Base-by-base conservation (phyloP, 2,329 filamentous ascomycete genomes). In the Ascocoryne sarcoides region DNA sequence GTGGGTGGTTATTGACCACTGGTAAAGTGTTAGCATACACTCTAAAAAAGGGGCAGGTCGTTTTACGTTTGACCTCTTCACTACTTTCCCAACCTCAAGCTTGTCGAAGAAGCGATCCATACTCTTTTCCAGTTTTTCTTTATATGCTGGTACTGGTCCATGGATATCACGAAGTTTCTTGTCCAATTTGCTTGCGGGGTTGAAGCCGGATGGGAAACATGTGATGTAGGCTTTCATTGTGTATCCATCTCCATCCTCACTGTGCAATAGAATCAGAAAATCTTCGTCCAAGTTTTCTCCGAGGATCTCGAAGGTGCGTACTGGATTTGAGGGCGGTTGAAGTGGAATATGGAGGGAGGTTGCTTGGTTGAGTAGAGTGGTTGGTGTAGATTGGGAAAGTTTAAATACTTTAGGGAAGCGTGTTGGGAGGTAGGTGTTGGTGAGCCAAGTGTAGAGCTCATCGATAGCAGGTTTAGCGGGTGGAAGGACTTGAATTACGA, bases 91-190 rank as follows among this genome's bases (percentile, higher is more conserved):
- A 1, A 67, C 62, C 9, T 71, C 67, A 0, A 81, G 36, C 10
- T 58, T 56, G 1, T 69, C 65, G 53, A 81, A 80, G 59, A 75
- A 80, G 1, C 72, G 62, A 52, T 82, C 76, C 76, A 81, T 81
- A 37, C 65, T 70, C 36, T 62, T 67, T 50, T 73, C 71, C 0
- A 82, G 50, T 51, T 76, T 79, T 33, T 64, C 57, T 21, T 54
- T 60, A 52, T 81, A 81, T 5, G 68, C 66, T 0, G 76, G 76
- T 0, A 81, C 75, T 0, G 76, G 76, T 0, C 35, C 56, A 52
- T 82, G 77, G 48, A 82, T 80, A 19, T 66, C 64, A 0, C 67
- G 61, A 0, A 81, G 62, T 1, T 64, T 62, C 10, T 67, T 59
- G 1, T 66, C 68, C 7, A 80, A 64, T 45, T 80, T 79, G 34